Evolutionary conservation across 2,329 filamentous ascomycete genomes (phyloP), one percentile per base, ranked within the genome.

Genomic region (Neofusicoccum sp.): DNA sequence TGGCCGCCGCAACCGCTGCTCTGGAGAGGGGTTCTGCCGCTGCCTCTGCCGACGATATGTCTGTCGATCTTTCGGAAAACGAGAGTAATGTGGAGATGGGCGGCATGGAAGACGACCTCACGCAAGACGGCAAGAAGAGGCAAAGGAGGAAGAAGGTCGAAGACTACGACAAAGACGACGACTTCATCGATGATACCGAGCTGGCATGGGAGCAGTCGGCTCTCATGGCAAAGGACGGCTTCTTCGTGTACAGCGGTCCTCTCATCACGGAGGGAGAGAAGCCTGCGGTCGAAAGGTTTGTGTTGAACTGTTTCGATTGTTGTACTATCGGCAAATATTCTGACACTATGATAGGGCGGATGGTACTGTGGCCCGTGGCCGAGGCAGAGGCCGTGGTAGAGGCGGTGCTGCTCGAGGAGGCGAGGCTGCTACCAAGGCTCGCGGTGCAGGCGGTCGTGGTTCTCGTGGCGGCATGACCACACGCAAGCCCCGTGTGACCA

Each of bases 201-300:
- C 76, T 97, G 71, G 82, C 96, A 0, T 98, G 93, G 93, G 91
- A 98, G 75, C 91, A 96, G 70, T 90, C 96, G 72, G 93, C 93
- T 6, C 92, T 93, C 4, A 93, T 95, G 48, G 93, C 91, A 66
- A 91, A 93, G 67, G 95, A 98, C 72, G 95, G 95, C 1, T 99
- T 98, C 79, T 99, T 98, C 73, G 95, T 99, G 1, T 99, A 97
- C 76, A 96, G 91, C 63, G 95, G 95, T 3, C 93, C 93, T 7
- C 80, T 99, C 48, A 85, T 98, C 24, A 89, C 89, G 4, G 92
- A 96, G 75, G 90, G 88, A 24, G 89, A 96, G 76, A 93, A 95
- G 76, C 80, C 85, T 41, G 76, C 82, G 60, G 80, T 87, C 53
- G 86, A 89, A 70, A 80, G 83, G 84, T 86, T 78, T 69, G 76